Evolutionary conservation across 2,329 filamentous ascomycete species (phyloP).

Genomic region (Raffaelea ambrosiae): DNA sequence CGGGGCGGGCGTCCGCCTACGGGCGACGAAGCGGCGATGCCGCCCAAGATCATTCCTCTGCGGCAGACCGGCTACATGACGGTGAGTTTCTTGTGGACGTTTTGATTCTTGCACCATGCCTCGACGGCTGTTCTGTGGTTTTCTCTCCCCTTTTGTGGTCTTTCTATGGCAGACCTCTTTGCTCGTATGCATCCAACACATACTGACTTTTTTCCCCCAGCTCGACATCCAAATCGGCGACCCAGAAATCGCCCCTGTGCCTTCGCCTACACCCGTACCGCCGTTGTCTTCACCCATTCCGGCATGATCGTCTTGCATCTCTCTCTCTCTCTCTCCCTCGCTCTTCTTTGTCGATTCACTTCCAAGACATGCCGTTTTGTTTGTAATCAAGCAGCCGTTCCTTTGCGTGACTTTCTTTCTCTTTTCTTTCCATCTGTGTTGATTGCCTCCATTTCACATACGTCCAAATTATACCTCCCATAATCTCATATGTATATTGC

Average conservation of each 20-base stretch:
- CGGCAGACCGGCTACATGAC: constrained; percentile 18
- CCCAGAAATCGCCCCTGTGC: constrained; percentile 15
- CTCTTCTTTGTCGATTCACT: too few relatives aligned
- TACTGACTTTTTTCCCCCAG: constrained; percentile 6
- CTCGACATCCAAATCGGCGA: constrained; percentile 18
- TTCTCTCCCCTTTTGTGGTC: neutral
- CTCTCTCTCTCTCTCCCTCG: too few relatives aligned
- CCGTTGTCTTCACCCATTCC: neutral
- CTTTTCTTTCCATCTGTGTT: neutral
- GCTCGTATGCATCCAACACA: too few relatives aligned
- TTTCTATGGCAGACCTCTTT: neutral
- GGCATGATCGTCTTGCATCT: neutral
- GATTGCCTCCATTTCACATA: neutral
- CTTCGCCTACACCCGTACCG: constrained; percentile 12
- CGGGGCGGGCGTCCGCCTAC: neutral
- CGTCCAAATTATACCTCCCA: neutral
- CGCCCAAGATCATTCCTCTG: constrained; percentile 16
- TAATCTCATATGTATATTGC: too few relatives aligned
- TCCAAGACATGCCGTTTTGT: neutral
- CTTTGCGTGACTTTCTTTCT: neutral
- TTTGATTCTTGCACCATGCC: too few relatives aligned
- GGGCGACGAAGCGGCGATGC: constrained; percentile 7
- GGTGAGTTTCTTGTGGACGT: constrained; percentile 8
- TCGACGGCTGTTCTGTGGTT: neutral
- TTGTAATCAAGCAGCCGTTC: neutral